phyloP scores from a whole-genome alignment of 2,329 filamentous ascomycete genomes.

The Calonectria hawksworthii region DNA sequence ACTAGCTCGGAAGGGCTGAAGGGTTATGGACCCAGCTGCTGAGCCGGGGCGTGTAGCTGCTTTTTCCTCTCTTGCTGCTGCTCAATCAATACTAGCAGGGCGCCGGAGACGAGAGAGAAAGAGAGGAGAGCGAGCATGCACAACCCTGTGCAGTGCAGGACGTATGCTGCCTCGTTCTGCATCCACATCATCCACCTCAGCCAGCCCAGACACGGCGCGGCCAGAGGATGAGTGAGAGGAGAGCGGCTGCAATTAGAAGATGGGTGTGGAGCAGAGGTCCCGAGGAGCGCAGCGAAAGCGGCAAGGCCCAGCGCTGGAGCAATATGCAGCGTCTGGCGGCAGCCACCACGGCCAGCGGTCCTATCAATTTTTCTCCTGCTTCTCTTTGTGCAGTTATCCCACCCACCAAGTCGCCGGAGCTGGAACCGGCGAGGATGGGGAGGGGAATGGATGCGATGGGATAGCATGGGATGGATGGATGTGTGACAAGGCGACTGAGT shows the following conservation, averaged over 20 bases:
- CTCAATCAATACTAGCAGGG: not conserved
- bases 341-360: slow-evolving; percentile 10
- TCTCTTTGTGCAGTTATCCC: slow-evolving; percentile 11
- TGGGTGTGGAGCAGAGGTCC: slow-evolving; percentile 4
- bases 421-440: slow-evolving; percentile 40
- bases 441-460: slow-evolving; percentile 27
- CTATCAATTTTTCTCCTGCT: not conserved
- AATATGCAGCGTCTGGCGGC: slow-evolving; percentile 17
- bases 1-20: slow-evolving; percentile 57
- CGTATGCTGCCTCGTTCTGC: not conserved
- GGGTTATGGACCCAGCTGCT: slow-evolving; percentile 46
- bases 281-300: slow-evolving; percentile 5
- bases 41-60: slow-evolving; percentile 27
- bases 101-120: slow-evolving; percentile 17
- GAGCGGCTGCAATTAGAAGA: not conserved
- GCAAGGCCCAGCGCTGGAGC: slow-evolving; percentile 15
- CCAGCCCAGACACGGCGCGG: not conserved
- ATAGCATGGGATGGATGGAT: slow-evolving; percentile 9
- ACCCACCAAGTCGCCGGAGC: slow-evolving; percentile 40
- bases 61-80: not conserved
- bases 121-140: slow-evolving; percentile 5
- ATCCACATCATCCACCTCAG: not conserved
- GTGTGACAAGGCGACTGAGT: slow-evolving; percentile 21
- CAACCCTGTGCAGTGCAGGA: slow-evolving; percentile 3
- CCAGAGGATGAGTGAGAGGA: not conserved